Evolutionary conservation across 371 early-diverging fungal genomes (phyloP).

Genomic region (Batrachochytrium dendrobatidis): DNA sequence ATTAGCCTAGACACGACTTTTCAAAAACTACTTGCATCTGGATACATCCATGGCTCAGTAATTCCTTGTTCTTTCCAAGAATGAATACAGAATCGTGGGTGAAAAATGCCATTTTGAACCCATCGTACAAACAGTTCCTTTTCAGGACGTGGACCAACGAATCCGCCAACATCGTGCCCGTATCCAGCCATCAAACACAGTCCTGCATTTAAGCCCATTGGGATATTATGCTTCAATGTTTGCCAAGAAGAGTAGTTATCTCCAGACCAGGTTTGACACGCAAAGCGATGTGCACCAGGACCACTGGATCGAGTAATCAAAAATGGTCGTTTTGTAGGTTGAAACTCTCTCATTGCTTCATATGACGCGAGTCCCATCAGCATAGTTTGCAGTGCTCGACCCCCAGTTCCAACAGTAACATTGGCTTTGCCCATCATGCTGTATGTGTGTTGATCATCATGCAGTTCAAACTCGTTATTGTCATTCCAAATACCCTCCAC

Average conservation of each 20-base stretch:
- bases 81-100: conserved; percentile 55
- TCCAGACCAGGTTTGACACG: conserved; percentile 54
- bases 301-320: conserved; percentile 50
- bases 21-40: conserved; percentile 24
- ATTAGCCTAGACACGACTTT: neutral
- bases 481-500: conserved; percentile 54
- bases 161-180: conserved; percentile 61
- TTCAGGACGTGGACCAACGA: conserved; percentile 49
- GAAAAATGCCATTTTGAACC: conserved; percentile 57
- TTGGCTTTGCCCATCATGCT: conserved; percentile 6
- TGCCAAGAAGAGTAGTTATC: conserved; percentile 57
- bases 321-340: conserved; percentile 43
- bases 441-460: conserved; percentile 39
- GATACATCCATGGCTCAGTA: conserved; percentile 57
- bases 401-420: conserved; percentile 27
- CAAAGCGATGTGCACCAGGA: conserved; percentile 40
- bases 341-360: conserved; percentile 40
- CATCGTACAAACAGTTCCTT: conserved; percentile 54
- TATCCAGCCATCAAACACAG: conserved; percentile 40
- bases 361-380: conserved; percentile 53
- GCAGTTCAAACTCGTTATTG: conserved; percentile 52
- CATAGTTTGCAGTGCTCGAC: conserved; percentile 45
- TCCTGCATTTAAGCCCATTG: conserved; percentile 52
- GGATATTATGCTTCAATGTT: conserved; percentile 50
- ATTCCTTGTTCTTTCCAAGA: conserved; percentile 52